These are phyloP conservation scores for Domatiomyces globalis DNA, from an alignment of 2,329 filamentous ascomycete species.

Conservation along the genomic window DNA sequence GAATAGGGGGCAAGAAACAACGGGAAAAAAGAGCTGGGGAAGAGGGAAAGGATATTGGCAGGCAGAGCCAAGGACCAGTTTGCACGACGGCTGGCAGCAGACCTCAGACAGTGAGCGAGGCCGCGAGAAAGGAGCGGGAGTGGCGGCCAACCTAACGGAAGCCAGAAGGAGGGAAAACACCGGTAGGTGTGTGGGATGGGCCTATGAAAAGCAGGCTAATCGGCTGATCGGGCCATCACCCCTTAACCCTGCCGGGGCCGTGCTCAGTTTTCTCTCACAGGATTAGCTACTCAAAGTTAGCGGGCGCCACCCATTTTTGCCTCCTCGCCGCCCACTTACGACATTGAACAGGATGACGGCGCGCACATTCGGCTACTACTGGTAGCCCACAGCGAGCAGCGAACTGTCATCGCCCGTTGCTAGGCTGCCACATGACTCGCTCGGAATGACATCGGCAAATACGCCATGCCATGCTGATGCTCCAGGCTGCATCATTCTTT, in stretches of 20 bases:
- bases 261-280: neutral
- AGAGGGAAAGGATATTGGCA: neutral
- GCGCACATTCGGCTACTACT: neutral
- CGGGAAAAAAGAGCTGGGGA: neutral
- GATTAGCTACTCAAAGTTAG: neutral
- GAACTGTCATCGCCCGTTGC: neutral
- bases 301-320: neutral
- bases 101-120: neutral
- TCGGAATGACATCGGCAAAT: neutral
- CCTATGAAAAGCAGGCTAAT: neutral
- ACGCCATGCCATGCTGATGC: neutral
- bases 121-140: neutral
- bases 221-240: neutral
- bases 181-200: neutral
- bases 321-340: neutral
- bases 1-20: neutral
- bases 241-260: no score
- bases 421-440: neutral
- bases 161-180: neutral
- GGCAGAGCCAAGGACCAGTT: no score
- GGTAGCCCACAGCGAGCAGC: neutral
- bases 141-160: neutral
- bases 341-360: neutral
- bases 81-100: neutral
- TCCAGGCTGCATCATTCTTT: neutral